These are phyloP conservation scores for Kwoniella dendrophila DNA, from an alignment of 768 basidiomycete species.

Conservation along the genomic window DNA sequence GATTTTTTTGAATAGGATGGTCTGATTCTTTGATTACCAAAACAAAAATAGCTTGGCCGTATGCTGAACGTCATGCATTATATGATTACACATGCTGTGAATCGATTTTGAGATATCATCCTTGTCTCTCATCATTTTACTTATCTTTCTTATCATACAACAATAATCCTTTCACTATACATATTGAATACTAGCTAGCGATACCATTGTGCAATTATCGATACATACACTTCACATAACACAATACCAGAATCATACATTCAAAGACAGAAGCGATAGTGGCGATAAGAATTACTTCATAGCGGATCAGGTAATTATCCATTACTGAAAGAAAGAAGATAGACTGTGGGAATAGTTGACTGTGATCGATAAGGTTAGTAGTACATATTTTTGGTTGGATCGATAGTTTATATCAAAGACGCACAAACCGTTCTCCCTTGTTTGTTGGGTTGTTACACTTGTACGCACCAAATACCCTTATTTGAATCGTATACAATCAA, in stretches of 20 bases:
- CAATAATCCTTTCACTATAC: too few species aligned
- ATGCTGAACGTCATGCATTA: slow-evolving; percentile 1
- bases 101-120: not conserved
- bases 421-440: too few species aligned
- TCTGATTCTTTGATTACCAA: too few species aligned
- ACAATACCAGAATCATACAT: not conserved
- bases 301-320: not conserved
- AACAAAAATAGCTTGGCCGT: not conserved
- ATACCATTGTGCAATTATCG: too few species aligned
- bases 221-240: not conserved
- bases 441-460: too few species aligned
- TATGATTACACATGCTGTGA: not conserved
- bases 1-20: too few species aligned
- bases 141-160: too few species aligned
- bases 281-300: not conserved
- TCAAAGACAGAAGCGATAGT: not conserved
- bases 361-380: slow-evolving; percentile 3
- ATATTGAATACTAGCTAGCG: too few species aligned
- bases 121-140: not conserved
- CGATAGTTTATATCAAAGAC: too few species aligned
- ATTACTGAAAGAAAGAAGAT: not conserved
- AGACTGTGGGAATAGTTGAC: not conserved
- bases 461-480: not conserved
- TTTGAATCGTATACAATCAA: not conserved
- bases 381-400: not conserved